A percentile compares a stretch with the other conserved stretches of the same genome.
These are phyloP conservation scores for Arthonia radiata DNA, from an alignment of 495 filamentous ascomycete genomes.

Conservation along the genomic window DNA sequence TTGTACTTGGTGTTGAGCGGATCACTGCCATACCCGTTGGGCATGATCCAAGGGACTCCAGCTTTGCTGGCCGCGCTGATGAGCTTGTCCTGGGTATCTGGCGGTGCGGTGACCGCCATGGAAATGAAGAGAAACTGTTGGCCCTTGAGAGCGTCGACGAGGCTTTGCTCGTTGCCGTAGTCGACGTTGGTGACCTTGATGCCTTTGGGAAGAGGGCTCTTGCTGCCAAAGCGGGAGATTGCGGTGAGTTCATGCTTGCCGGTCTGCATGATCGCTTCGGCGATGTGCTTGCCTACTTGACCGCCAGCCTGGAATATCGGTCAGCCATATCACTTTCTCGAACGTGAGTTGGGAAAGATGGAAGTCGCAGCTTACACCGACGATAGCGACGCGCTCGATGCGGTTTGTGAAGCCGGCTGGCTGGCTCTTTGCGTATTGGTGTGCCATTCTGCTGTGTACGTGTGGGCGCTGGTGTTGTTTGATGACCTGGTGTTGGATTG, in stretches of 20 bases:
- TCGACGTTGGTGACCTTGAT: slow-evolving; percentile 3
- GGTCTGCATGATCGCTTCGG: slow-evolving; percentile 8
- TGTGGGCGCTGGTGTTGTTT: too few relatives aligned
- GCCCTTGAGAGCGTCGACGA: slow-evolving; percentile 4
- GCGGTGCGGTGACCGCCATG: slow-evolving; percentile 11
- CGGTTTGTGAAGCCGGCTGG: slow-evolving; percentile 17
- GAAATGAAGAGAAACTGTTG: slow-evolving; percentile 8
- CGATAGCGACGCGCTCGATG: slow-evolving; percentile 22
- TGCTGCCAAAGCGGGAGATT: slow-evolving; percentile 4
- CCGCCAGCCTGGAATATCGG: slow-evolving; percentile 28
- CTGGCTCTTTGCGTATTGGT: slow-evolving; percentile 15
- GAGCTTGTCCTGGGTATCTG: slow-evolving; percentile 21
- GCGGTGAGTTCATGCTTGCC: slow-evolving; percentile 6
- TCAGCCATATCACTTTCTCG: too few relatives aligned
- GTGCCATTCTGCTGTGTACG: too few relatives aligned
- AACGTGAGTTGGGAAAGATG: too few relatives aligned
- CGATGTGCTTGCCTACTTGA: slow-evolving; percentile 26
- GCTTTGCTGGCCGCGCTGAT: slow-evolving; percentile 35
- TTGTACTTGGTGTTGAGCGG: too few relatives aligned
- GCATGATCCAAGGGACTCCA: slow-evolving; percentile 32
- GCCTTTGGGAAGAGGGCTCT: slow-evolving; percentile 2
- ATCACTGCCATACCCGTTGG: slow-evolving; percentile 30
- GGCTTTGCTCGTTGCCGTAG: slow-evolving; percentile 1
- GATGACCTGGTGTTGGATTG: too few relatives aligned
- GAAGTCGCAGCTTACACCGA: slow-evolving; percentile 17